Conservation (phyloP, 2,329 filamentous ascomycete species). For the Monosporascus sp. region DNA sequence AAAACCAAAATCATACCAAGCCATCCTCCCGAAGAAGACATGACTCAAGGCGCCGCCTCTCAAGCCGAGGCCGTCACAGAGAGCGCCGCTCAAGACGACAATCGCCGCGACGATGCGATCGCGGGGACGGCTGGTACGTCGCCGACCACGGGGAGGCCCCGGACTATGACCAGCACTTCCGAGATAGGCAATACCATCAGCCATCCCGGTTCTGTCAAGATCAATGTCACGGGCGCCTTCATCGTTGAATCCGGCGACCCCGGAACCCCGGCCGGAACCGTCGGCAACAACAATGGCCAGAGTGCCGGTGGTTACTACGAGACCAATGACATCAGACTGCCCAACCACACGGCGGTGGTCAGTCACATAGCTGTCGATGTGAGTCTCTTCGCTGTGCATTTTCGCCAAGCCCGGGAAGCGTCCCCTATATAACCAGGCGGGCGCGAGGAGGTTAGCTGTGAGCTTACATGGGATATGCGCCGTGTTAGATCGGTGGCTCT, state of each 20-base stretch:
- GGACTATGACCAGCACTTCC: conserved; percentile 44
- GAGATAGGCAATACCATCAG: conserved; percentile 58
- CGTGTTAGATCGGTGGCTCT: conserved; percentile 79
- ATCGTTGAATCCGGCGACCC: conserved; percentile 83
- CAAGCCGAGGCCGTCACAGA: too few relatives aligned
- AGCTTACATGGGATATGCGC: conserved; percentile 6
- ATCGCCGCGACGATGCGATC: neutral
- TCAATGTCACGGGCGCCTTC: conserved; percentile 94
- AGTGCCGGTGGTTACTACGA: conserved; percentile 50
- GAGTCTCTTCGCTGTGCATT: conserved; percentile 33
- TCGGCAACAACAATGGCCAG: conserved; percentile 35
- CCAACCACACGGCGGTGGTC: conserved; percentile 90
- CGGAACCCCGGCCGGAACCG: conserved; percentile 38
- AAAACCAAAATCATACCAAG: too few relatives aligned
- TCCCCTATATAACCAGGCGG: neutral
- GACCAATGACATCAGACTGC: conserved; percentile 89
- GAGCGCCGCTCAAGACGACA: too few relatives aligned
- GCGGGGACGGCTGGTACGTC: neutral
- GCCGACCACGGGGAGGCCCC: conserved; percentile 20
- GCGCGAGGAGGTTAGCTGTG: neutral
- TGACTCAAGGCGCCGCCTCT: too few relatives aligned
- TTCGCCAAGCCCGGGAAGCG: conserved; percentile 3
- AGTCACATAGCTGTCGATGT: conserved; percentile 97
- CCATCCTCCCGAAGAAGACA: too few relatives aligned
- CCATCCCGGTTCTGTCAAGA: conserved; percentile 70